phyloP scores from a whole-genome alignment of 768 basidiomycete species.

The Tephrocybe sp. region DNA sequence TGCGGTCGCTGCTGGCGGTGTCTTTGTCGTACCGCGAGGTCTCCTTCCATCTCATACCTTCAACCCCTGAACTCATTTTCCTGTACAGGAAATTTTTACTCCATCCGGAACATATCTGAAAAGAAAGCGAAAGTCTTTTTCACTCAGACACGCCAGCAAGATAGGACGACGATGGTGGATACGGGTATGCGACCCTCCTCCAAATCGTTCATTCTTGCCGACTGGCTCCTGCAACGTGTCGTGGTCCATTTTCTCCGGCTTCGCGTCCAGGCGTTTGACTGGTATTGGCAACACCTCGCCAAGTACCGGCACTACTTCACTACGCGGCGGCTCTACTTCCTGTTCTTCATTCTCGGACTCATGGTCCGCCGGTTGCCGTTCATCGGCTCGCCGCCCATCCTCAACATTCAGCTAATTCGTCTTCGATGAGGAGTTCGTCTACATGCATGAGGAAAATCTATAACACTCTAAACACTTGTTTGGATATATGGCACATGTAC shows the following conservation, averaged over 20 bases:
- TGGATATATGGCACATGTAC: conserved; percentile 1
- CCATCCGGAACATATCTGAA: conserved; percentile 83
- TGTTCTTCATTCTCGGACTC: conserved; percentile 23
- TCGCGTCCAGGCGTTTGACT: conserved; percentile 11
- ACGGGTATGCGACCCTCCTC: conserved; percentile 14
- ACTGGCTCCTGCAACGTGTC: conserved; percentile 20
- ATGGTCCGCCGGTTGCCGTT: conserved; percentile 23
- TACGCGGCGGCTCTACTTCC: conserved; percentile 18
- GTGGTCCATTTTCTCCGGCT: conserved; percentile 9
- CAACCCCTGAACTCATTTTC: not conserved
- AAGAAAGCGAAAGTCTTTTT: conserved; percentile 87
- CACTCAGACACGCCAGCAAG: conserved; percentile 73
- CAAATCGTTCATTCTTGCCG: conserved; percentile 14
- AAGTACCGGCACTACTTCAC: conserved; percentile 18
- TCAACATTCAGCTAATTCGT: conserved; percentile 23
- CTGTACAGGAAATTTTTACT: conserved; percentile 79
- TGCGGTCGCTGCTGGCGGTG: conserved; percentile 77
- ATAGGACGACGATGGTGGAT: conserved; percentile 5
- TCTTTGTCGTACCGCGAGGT: conserved; percentile 93
- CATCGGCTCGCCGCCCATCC: conserved; percentile 22
- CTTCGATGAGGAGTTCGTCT: conserved; percentile 6
- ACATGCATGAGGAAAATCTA: not conserved
- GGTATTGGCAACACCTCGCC: conserved; percentile 18
- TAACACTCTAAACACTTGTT: too few relatives aligned
- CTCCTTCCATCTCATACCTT: conserved; percentile 2